Base-by-base conservation (phyloP, 176 grass and related monocot species). In the Zoysia pacifica region DNA sequence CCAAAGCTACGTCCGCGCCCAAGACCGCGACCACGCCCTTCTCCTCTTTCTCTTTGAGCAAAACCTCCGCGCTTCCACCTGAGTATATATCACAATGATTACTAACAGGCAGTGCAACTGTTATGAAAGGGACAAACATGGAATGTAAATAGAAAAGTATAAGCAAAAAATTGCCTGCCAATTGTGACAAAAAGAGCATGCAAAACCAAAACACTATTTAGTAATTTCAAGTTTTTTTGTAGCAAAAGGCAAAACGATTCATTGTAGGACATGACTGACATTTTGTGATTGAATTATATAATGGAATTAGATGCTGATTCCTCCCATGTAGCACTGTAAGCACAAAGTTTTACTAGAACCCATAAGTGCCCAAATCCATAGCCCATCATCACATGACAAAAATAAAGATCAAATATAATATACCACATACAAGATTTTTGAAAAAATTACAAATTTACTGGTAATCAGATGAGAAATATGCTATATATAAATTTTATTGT, bases 41-140 rank as follows among this genome's bases (percentile, higher is more conserved):
- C 85, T 9, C 80, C 87, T 58, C 82, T 63, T 15, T 86, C 73
- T 80, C 75, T 87, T 76, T 82, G 90, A 53, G 65, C 81, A 75
- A 89, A 85, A 63, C 72, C 75, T 35, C 65, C 87, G 35, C 52
- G 67, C 84, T 77, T 83, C 76, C 86, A 86, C 81, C 92, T 94
- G 80, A 69, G 75, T 15, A 69, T 15, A 69, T 69, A 71, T 2
- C 51, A 70, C 15, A 66, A 66, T 38, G 55, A 56, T 79, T 28
- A 56, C 18, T 35, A 36, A 12, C 19, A 60, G 83, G 40, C 16
- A 65, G 71, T 35, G 12, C 20, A 74, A 28, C 11, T 50, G 36
- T 1, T 19, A 53, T 48, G 7, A 48, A 63, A 70, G 5, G 81
- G 79, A 46, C 48, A 56, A 49, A 42, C 37, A 48, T 41, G 37